Percentiles rank a stretch among this genome's conserved stretches.
Conservation (phyloP, 441 rosid species). For the Jatropha multifida region DNA sequence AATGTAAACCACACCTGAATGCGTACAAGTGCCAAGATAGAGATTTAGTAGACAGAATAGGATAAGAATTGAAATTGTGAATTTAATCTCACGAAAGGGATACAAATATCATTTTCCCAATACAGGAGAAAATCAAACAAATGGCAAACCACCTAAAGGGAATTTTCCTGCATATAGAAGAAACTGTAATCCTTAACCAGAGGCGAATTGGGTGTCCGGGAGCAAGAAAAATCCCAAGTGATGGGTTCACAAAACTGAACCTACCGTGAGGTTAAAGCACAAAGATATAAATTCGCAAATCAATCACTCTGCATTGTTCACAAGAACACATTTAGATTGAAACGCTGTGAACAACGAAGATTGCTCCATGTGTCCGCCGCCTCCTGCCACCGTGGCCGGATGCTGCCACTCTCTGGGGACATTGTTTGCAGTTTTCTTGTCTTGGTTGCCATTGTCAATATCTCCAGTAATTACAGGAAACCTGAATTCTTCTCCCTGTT, state of each 20-base stretch:
- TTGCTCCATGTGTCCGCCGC: slow-evolving; percentile 24
- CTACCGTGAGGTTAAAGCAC: background rate
- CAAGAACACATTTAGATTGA: slow-evolving; percentile 50
- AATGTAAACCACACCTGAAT: too few species aligned
- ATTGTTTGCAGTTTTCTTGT: background rate
- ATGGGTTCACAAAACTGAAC: slow-evolving; percentile 4
- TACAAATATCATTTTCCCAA: background rate
- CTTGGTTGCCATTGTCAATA: background rate
- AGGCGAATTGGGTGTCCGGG: background rate
- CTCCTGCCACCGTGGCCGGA: slow-evolving; percentile 20
- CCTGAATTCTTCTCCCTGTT: slow-evolving; percentile 2
- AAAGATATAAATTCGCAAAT: too few species aligned
- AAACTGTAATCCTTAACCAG: background rate
- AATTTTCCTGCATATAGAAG: background rate
- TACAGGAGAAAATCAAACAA: background rate
- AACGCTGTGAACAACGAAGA: slow-evolving; percentile 34
- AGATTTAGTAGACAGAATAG: too few species aligned
- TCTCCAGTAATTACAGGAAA: slow-evolving; percentile 15
- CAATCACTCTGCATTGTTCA: slow-evolving; percentile 30
- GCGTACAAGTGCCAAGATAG: too few species aligned
- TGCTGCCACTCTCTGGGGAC: slow-evolving; percentile 25
- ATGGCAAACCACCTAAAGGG: background rate
- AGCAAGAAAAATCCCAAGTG: background rate
- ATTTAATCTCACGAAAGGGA: background rate
- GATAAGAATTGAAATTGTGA: background rate